These are phyloP conservation scores for Teunomyces gatunensis DNA, from an alignment of 805 yeast species.

Conservation along the genomic window DNA sequence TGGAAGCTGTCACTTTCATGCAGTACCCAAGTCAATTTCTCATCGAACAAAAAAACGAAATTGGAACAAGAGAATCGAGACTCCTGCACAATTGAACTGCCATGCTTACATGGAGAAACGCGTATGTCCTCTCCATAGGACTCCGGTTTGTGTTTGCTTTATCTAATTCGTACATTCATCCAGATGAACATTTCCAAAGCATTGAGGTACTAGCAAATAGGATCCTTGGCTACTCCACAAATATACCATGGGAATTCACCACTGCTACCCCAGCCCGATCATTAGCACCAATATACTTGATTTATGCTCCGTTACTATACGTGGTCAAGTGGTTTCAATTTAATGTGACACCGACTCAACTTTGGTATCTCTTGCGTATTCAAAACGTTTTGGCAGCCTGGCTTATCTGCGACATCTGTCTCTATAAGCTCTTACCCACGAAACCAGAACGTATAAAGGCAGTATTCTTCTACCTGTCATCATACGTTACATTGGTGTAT, in stretches of 20 bases:
- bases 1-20: not conserved
- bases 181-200: slow-evolving; percentile 96
- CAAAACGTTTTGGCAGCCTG: slow-evolving; percentile 41
- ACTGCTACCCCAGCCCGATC: slow-evolving; percentile 63
- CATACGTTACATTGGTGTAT: slow-evolving; percentile 71
- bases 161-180: slow-evolving; percentile 86
- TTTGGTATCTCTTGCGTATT: slow-evolving; percentile 55
- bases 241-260: slow-evolving; percentile 83
- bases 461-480: slow-evolving; percentile 48
- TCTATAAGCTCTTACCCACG: slow-evolving; percentile 47
- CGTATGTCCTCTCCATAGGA: slow-evolving; percentile 44
- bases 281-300: slow-evolving; percentile 59
- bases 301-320: slow-evolving; percentile 65
- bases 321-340: slow-evolving; percentile 29
- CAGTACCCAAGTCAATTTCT: not conserved
- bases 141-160: slow-evolving; percentile 57
- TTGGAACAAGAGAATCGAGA: not conserved
- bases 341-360: slow-evolving; percentile 43
- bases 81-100: not conserved
- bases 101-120: slow-evolving; percentile 41
- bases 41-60: not conserved
- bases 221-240: slow-evolving; percentile 43
- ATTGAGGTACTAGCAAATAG: slow-evolving; percentile 64
- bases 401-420: slow-evolving; percentile 38
- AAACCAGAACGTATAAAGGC: slow-evolving; percentile 51